Evolutionary conservation across 2,329 filamentous ascomycete genomes (phyloP).

Genomic region (Calonectria hongkongensis): DNA sequence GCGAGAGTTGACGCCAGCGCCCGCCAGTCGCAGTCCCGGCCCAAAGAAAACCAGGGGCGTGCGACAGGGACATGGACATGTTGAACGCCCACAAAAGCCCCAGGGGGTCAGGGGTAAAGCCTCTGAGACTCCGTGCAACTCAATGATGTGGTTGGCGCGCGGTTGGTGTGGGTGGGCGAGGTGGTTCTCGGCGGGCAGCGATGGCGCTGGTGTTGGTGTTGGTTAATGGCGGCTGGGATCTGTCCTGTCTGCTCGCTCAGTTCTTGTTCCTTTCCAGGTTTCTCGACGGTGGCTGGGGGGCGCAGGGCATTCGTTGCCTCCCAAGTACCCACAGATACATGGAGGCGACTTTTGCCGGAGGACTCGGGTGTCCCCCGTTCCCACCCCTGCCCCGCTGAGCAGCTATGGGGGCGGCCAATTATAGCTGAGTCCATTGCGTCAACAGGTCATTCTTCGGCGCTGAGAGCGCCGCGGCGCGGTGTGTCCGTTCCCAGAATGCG

Average conservation of each 20-base stretch:
- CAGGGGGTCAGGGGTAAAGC: conserved; percentile 31
- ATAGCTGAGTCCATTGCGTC: neutral
- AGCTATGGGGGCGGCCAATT: conserved; percentile 2
- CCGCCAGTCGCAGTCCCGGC: conserved; percentile 31
- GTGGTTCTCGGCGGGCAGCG: conserved; percentile 18
- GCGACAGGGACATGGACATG: conserved; percentile 17
- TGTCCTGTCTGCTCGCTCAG: neutral
- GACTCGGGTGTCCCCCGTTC: conserved; percentile 33
- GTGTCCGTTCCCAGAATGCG: neutral
- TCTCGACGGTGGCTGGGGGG: conserved; percentile 32
- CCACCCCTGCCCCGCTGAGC: conserved; percentile 33
- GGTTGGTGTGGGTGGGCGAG: conserved; percentile 16
- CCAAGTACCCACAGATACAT: conserved; percentile 32
- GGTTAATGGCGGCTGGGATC: conserved; percentile 24
- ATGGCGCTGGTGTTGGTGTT: conserved; percentile 25
- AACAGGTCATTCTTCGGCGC: neutral
- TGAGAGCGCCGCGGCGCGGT: conserved; percentile 9
- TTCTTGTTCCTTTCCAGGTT: conserved; percentile 15
- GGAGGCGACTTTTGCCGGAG: conserved; percentile 22
- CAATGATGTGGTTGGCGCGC: conserved; percentile 25
- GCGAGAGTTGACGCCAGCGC: conserved; percentile 38
- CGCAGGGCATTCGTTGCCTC: conserved; percentile 30
- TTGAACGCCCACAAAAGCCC: conserved; percentile 12
- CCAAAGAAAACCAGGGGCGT: conserved; percentile 28
- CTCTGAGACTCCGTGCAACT: neutral